Conservation (phyloP, 768 basidiomycete genomes). For the Rubroboletus pulcherrimus region DNA sequence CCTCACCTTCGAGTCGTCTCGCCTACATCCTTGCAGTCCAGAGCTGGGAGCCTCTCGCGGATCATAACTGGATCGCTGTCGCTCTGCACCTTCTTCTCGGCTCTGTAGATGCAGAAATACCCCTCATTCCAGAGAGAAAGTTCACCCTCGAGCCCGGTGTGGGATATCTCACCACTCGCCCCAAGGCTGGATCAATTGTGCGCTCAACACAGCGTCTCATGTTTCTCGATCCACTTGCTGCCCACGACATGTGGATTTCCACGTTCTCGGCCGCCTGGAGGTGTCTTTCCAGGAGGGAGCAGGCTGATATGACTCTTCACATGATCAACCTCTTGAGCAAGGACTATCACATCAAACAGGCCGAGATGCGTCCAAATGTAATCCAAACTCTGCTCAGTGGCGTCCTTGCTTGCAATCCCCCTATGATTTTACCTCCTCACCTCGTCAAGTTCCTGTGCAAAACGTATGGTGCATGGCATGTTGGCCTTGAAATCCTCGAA, state of each 20-base stretch:
- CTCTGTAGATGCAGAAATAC: slow-evolving; percentile 46
- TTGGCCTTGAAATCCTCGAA: slow-evolving; percentile 80
- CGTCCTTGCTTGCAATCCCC: slow-evolving; percentile 78
- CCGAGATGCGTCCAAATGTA: slow-evolving; percentile 85
- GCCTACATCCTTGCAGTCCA: slow-evolving; percentile 91
- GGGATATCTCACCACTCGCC: slow-evolving; percentile 41
- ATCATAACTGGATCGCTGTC: slow-evolving; percentile 92
- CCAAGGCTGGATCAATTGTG: slow-evolving; percentile 51
- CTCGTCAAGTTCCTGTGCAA: slow-evolving; percentile 95
- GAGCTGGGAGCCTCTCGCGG: slow-evolving; percentile 89
- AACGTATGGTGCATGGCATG: slow-evolving; percentile 95
- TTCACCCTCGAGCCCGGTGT: slow-evolving; percentile 30
- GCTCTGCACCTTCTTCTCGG: slow-evolving; percentile 87
- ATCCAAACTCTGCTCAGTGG: slow-evolving; percentile 87
- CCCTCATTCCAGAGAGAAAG: slow-evolving; percentile 42
- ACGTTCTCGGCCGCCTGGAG: slow-evolving; percentile 86
- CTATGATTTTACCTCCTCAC: slow-evolving; percentile 88
- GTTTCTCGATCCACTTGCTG: slow-evolving; percentile 71
- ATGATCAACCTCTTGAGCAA: slow-evolving; percentile 88
- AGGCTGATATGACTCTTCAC: slow-evolving; percentile 82
- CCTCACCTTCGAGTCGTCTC: slow-evolving; percentile 74
- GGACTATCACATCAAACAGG: slow-evolving; percentile 89
- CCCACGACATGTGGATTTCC: slow-evolving; percentile 84
- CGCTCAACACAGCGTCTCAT: slow-evolving; percentile 79
- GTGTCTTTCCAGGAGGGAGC: slow-evolving; percentile 81